Percentiles rank a stretch among this genome's conserved stretches.
Evolutionary conservation across 306 rosid species (phyloP).

Genomic region (Rosa lucieae): DNA sequence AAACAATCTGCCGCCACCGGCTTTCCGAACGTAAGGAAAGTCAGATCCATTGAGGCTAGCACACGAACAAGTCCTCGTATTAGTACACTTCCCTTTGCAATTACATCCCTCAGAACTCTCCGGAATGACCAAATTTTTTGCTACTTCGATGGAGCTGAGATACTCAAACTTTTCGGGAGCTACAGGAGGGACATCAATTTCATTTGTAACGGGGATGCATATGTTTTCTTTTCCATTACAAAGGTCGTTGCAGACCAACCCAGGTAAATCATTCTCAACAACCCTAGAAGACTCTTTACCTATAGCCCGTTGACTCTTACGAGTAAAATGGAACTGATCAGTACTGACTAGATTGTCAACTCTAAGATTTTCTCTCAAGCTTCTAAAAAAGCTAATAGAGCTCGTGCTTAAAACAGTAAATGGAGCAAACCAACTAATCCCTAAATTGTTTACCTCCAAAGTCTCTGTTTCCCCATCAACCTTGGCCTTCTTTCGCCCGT

Average conservation of each 20-base stretch:
- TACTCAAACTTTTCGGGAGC: slow-evolving; percentile 21
- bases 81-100: slow-evolving; percentile 21
- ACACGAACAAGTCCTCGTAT: slow-evolving; percentile 26
- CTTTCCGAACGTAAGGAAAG: slow-evolving; percentile 26
- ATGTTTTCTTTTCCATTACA: slow-evolving; percentile 23
- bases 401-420: neutral
- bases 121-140: slow-evolving; percentile 5
- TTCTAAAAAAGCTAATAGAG: neutral
- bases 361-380: neutral
- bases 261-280: slow-evolving; percentile 26
- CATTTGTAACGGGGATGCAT: slow-evolving; percentile 22
- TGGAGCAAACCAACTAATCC: slow-evolving; percentile 3
- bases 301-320: neutral
- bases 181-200: slow-evolving; percentile 21
- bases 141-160: slow-evolving; percentile 1
- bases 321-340: slow-evolving; percentile 29
- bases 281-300: neutral
- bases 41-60: slow-evolving; percentile 19
- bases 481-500: slow-evolving; percentile 19
- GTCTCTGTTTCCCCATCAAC: neutral
- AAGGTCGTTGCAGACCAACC: slow-evolving; percentile 27
- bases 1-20: slow-evolving; percentile 31
- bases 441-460: neutral
- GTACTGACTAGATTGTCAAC: neutral
- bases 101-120: slow-evolving; percentile 23